Base-by-base conservation (phyloP, 768 basidiomycete species). In the Asterophora lycoperdoides region DNA sequence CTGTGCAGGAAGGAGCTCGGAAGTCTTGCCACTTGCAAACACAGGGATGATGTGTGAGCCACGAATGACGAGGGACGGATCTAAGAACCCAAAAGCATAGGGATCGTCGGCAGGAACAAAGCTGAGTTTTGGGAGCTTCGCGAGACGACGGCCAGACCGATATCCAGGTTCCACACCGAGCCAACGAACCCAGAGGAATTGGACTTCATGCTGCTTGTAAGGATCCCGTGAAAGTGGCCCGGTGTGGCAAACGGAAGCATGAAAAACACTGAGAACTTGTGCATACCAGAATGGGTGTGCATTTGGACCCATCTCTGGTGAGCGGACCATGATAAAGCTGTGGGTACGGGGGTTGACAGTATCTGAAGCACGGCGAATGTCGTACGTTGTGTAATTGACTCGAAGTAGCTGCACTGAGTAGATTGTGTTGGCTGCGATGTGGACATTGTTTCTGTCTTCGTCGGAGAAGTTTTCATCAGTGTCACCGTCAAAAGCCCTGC, bases 381-480 rank as follows among this genome's bases (percentile, higher is more conserved):
- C 70, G 51, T 78, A 79, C 0, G 71, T 71, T 0, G 73, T 75
- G 42, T 70, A 75, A 53, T 75, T 67, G 47, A 76, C 46, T 1
- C 60, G 64, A 8, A 70, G 15, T n/a, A 54, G 53, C 20, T 57
- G 57, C 15, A 64, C 61, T 5, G 13, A 34, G 41, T 59, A 73
- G 20, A 70, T 59, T 40, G 20, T 54, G 58, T 63, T 62, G 40
- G 52, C 41, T 3, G 39, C 38, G 37, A 65, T 49, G 3, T 19
- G 32, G 8, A 64, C 19, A 6, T 48, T 32, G 32, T 63, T 62
- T 15, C 54, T 42, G 20, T 63, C 61, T 5, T 55, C 53, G 0
- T 44, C 42, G 0, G 65, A 58, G 26, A 56, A 64, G 3, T 40
- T 60, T 1, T 58, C 60, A 46, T 56, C 56, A 8, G 53, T 61